A percentile compares a stretch with the other conserved stretches of the same genome.
Evolutionary conservation across 495 filamentous ascomycete species (phyloP).

Genomic region (Daldinia decipiens): DNA sequence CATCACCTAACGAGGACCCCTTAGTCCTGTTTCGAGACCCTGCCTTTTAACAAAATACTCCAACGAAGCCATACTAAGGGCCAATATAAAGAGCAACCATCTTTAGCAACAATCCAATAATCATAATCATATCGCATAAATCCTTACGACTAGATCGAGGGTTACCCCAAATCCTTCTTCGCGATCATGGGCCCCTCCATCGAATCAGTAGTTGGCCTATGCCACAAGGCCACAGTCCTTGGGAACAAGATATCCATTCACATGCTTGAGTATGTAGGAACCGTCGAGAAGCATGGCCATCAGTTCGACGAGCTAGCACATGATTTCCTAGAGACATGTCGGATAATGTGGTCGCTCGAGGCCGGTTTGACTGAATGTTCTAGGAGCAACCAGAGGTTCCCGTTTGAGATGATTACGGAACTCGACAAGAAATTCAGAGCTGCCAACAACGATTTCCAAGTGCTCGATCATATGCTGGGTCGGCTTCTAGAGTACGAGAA

Average conservation of each 20-base stretch:
- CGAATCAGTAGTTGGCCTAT: constrained; percentile 40
- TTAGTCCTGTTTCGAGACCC: not conserved
- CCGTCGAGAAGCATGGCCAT: constrained; percentile 54
- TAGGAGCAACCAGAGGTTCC: constrained; percentile 53
- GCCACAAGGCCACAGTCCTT: constrained; percentile 52
- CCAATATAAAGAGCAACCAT: not conserved
- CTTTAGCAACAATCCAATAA: not conserved
- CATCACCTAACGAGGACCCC: not conserved
- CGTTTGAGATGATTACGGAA: constrained; percentile 58
- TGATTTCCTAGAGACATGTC: constrained; percentile 63
- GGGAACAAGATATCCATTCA: constrained; percentile 65
- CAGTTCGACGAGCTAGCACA: constrained; percentile 61
- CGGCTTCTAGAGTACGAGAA: constrained; percentile 61
- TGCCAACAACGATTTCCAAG: constrained; percentile 58
- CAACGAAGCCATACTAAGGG: not conserved
- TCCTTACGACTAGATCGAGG: not conserved
- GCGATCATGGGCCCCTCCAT: constrained; percentile 36
- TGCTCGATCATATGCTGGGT: constrained; percentile 60
- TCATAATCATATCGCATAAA: not conserved
- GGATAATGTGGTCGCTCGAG: constrained; percentile 62
- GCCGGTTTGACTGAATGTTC: constrained; percentile 58
- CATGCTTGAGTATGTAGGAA: constrained; percentile 66
- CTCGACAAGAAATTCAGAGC: constrained; percentile 61
- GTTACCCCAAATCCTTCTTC: not conserved
- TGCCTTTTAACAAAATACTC: not conserved